Evolutionary conservation across 1,284 basidiomycete genomes (phyloP).

Genomic region (Puccinia hordei): DNA sequence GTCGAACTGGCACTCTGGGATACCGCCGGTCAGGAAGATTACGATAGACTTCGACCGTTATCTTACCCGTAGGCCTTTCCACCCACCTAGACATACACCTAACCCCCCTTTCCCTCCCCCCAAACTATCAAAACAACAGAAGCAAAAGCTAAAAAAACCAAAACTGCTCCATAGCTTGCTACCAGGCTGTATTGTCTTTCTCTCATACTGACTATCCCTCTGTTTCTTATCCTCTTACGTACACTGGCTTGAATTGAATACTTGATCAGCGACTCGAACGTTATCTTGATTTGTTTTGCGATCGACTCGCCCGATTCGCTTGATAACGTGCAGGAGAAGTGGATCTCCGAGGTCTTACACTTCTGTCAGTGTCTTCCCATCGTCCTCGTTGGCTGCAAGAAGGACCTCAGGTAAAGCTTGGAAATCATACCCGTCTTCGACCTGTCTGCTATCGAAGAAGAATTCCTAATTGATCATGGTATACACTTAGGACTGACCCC

Average conservation of each 20-base stretch:
- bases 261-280: slow-evolving; percentile 70
- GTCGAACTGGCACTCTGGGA: slow-evolving; percentile 92
- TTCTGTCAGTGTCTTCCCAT: slow-evolving; percentile 84
- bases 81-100: background rate
- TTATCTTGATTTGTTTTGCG: slow-evolving; percentile 90
- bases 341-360: slow-evolving; percentile 91
- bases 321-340: slow-evolving; percentile 96
- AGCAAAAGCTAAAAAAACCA: no score
- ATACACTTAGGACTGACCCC: slow-evolving; percentile 68
- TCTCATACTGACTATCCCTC: background rate
- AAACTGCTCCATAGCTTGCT: no score
- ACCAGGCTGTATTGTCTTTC: background rate
- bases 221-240: slow-evolving; percentile 16
- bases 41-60: slow-evolving; percentile 31
- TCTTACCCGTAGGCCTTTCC: slow-evolving; percentile 36
- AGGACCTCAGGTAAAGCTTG: slow-evolving; percentile 66
- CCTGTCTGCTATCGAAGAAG: background rate
- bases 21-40: slow-evolving; percentile 81
- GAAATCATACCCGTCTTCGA: background rate
- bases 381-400: slow-evolving; percentile 90
- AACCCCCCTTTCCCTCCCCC: slow-evolving; percentile 40
- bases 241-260: background rate
- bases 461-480: background rate
- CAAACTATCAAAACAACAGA: slow-evolving; percentile 48
- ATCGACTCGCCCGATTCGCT: slow-evolving; percentile 88